phyloP scores from a whole-genome alignment of 2,329 filamentous ascomycete genomes.

The Neonectria hederae region DNA sequence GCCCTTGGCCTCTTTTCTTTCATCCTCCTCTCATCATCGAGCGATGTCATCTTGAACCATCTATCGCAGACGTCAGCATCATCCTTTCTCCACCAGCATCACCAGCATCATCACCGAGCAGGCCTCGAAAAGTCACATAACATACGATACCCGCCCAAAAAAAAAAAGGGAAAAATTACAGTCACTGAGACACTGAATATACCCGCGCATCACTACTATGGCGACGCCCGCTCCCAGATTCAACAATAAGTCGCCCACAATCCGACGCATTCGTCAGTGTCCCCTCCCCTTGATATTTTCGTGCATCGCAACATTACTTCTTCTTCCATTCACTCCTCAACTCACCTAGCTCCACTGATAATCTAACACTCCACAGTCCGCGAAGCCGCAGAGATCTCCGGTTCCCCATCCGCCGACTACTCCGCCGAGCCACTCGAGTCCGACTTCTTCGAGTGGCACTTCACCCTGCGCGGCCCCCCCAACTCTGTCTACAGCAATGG shows the following conservation, averaged over 20 bases:
- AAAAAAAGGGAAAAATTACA: no score
- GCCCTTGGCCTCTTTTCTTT: not conserved
- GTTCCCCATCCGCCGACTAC: conserved; percentile 84
- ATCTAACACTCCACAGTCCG: conserved; percentile 65
- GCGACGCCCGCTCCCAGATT: conserved; percentile 56
- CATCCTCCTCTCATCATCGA: not conserved
- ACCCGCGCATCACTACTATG: conserved; percentile 42
- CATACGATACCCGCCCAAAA: not conserved
- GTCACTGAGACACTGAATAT: not conserved
- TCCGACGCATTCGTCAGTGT: conserved; percentile 83
- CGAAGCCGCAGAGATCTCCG: conserved; percentile 88
- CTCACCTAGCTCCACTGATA: not conserved
- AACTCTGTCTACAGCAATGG: conserved; percentile 80
- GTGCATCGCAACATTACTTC: not conserved
- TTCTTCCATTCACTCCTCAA: not conserved
- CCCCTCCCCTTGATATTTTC: conserved; percentile 4
- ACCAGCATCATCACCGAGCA: not conserved
- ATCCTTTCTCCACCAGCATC: not conserved
- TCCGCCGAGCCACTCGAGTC: conserved; percentile 84
- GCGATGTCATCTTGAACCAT: conserved; percentile 16
- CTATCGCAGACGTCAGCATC: conserved; percentile 10
- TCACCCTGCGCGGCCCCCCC: conserved; percentile 92
- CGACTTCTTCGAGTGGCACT: conserved; percentile 99
- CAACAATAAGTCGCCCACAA: conserved; percentile 83
- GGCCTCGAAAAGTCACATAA: not conserved